These are phyloP conservation scores for Trichoderma koningiopsis DNA, from an alignment of 2,329 filamentous ascomycete species.

Conservation along the genomic window DNA sequence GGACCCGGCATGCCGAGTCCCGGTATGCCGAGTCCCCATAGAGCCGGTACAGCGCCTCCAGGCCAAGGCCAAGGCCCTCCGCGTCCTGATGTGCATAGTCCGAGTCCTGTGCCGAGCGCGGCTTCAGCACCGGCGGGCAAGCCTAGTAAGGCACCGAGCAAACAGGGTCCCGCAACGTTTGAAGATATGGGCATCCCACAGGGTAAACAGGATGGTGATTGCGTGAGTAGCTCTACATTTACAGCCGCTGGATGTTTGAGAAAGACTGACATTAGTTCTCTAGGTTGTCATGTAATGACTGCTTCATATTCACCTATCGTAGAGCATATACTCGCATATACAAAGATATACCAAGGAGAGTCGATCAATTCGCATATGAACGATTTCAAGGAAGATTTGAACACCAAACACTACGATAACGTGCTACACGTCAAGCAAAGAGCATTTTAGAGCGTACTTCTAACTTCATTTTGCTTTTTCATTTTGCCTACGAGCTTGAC, in stretches of 20 bases:
- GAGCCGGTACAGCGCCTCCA: conserved; percentile 45
- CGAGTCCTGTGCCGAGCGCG: conserved; percentile 35
- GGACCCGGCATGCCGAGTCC: too few species aligned
- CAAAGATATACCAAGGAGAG: neutral
- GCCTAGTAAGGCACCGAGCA: conserved; percentile 45
- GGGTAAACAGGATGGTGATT: conserved; percentile 83
- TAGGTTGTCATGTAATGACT: conserved; percentile 14
- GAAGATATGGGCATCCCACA: conserved; percentile 96
- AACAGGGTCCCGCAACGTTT: conserved; percentile 85
- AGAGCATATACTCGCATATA: neutral
- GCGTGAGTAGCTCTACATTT: conserved; percentile 64
- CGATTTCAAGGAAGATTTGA: neutral
- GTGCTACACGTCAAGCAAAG: neutral
- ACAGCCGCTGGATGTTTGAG: conserved; percentile 55
- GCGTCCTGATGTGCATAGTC: conserved; percentile 28
- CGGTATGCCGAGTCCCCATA: conserved; percentile 31
- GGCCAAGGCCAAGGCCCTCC: conserved; percentile 29
- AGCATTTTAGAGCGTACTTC: neutral
- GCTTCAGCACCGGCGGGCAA: conserved; percentile 40
- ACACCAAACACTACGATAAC: neutral
- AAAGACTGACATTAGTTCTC: conserved; percentile 17
- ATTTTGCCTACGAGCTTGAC: neutral
- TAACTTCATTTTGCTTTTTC: neutral
- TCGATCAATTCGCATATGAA: neutral
- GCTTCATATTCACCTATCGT: neutral